Conservation (phyloP, 2,329 filamentous ascomycete species). For the Claviceps humidiphila region DNA sequence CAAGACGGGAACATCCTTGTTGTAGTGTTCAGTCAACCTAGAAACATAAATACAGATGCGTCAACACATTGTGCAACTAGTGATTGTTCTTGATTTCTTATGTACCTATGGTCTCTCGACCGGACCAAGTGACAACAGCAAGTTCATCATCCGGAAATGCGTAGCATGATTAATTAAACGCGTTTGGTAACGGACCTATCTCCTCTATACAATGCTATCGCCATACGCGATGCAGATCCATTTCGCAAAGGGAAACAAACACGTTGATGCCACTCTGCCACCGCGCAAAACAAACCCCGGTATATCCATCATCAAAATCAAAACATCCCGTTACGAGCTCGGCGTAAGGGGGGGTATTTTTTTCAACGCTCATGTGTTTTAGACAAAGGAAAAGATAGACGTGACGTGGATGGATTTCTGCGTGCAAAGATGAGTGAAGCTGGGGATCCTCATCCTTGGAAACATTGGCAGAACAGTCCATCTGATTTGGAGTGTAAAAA, state of each 20-base stretch:
- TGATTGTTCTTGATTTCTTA: too few species aligned
- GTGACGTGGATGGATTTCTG: not conserved
- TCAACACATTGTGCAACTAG: too few species aligned
- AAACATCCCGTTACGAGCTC: slow-evolving; percentile 1
- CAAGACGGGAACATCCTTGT: too few species aligned
- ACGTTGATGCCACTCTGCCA: slow-evolving; percentile 1
- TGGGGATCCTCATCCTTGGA: not conserved
- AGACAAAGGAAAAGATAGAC: slow-evolving; percentile 5
- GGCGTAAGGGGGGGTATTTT: slow-evolving; percentile 3
- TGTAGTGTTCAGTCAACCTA: too few species aligned
- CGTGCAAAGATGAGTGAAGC: not conserved
- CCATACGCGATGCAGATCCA: slow-evolving; percentile 1
- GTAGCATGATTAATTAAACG: not conserved
- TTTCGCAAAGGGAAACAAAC: slow-evolving; percentile 2
- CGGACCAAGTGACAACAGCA: too few species aligned
- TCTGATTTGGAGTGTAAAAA: not conserved
- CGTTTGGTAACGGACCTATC: slow-evolving; percentile 2
- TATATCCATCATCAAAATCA: slow-evolving; percentile 2
- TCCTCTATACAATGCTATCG: slow-evolving; percentile 4
- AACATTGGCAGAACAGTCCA: not conserved
- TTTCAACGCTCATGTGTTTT: not conserved
- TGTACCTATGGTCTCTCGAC: too few species aligned
- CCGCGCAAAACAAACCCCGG: not conserved
- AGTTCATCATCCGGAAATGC: too few species aligned
- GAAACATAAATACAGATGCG: too few species aligned